A percentile compares a stretch with the other conserved stretches of the same genome.
Conservation (phyloP, 352 stramenopile species). For the Phytopythium chamaehyphon region DNA sequence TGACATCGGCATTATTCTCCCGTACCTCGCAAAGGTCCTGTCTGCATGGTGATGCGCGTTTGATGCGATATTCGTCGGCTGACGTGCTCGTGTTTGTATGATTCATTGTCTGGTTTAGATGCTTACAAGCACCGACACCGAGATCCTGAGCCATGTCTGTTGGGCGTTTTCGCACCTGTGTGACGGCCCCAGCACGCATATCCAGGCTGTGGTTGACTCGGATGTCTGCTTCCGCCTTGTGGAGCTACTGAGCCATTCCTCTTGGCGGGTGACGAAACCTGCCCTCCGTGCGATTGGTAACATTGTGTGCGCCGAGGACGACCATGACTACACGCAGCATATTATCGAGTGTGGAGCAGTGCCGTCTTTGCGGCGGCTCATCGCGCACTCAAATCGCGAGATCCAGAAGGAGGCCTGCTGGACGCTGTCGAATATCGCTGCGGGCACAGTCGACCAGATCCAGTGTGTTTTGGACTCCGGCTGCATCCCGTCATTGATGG, state of each 20-base stretch:
- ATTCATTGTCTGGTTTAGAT: slow-evolving; percentile 60
- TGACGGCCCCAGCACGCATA: slow-evolving; percentile 95
- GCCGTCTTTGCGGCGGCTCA: slow-evolving; percentile 90
- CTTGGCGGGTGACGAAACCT: slow-evolving; percentile 96
- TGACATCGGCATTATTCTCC: slow-evolving; percentile 87
- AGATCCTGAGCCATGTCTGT: slow-evolving; percentile 94
- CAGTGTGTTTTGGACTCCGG: slow-evolving; percentile 97
- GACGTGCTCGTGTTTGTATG: slow-evolving; percentile 35
- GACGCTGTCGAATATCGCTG: slow-evolving; percentile 98
- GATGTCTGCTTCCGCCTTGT: slow-evolving; percentile 90
- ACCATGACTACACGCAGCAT: slow-evolving; percentile 90
- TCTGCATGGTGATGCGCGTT: neutral
- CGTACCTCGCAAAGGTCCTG: slow-evolving; percentile 67
- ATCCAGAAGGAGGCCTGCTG: slow-evolving; percentile 98
- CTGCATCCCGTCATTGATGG: slow-evolving; percentile 93
- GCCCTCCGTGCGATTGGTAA: slow-evolving; percentile 97
- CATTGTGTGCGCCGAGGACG: slow-evolving; percentile 97
- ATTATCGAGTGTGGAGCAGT: slow-evolving; percentile 97
- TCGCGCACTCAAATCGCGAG: slow-evolving; percentile 95
- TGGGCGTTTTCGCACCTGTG: slow-evolving; percentile 97
- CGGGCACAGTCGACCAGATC: slow-evolving; percentile 96
- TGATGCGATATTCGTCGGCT: slow-evolving; percentile 18
- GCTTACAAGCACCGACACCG: slow-evolving; percentile 91
- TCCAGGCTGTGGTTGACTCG: slow-evolving; percentile 93
- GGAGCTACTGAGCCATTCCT: slow-evolving; percentile 90